Evolutionary conservation across 495 filamentous ascomycete genomes (phyloP).

Genomic region (Pseudevernia furfuracea): DNA sequence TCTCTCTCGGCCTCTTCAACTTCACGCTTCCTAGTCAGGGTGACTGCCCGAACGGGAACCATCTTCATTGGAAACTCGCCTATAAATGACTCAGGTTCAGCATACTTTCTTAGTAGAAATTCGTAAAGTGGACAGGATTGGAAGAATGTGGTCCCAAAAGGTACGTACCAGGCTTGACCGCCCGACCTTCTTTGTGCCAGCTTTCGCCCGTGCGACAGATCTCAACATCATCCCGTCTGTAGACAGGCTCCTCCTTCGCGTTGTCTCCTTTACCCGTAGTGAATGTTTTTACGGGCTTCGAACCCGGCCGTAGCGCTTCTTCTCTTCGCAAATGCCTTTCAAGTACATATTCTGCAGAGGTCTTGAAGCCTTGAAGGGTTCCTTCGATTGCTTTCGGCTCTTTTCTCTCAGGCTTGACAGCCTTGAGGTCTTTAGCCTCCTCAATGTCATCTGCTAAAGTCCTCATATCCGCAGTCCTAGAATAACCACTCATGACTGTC

Average conservation of each 20-base stretch:
- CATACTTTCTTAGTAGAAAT: not conserved
- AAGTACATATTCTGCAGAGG: conserved; percentile 76
- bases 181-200: conserved; percentile 95
- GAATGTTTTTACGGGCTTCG: conserved; percentile 68
- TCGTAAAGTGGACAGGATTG: not conserved
- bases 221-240: conserved; percentile 68
- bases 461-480: conserved; percentile 45
- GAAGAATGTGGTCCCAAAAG: not conserved
- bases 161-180: conserved; percentile 40
- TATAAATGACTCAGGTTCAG: not conserved
- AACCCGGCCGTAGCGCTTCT: conserved; percentile 69
- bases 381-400: conserved; percentile 64
- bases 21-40: conserved; percentile 78
- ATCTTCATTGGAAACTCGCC: conserved; percentile 73
- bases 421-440: conserved; percentile 64
- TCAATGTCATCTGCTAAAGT: conserved; percentile 71
- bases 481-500: conserved; percentile 64
- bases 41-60: conserved; percentile 86
- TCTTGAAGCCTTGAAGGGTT: conserved; percentile 78
- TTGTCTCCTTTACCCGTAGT: conserved; percentile 59
- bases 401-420: conserved; percentile 62
- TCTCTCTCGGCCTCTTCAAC: conserved; percentile 73
- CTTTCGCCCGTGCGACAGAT: conserved; percentile 85
- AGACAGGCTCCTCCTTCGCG: conserved; percentile 70
- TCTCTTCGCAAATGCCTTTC: conserved; percentile 86